Evolutionary conservation across 495 filamentous ascomycete species (phyloP).

Genomic region (Talaromyces wortmannii): DNA sequence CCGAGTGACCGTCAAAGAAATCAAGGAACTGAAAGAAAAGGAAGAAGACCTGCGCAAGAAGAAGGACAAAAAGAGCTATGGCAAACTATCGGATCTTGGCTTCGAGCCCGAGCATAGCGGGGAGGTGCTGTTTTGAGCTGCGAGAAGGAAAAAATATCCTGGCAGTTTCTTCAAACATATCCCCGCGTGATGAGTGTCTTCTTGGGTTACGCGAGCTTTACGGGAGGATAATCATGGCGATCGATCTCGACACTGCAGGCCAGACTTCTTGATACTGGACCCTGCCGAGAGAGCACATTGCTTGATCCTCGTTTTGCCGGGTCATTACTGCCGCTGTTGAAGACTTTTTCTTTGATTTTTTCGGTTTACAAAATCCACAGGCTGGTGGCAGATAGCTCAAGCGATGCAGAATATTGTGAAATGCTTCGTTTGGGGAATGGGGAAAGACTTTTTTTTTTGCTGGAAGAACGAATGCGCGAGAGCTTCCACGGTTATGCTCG

Average conservation of each 20-base stretch:
- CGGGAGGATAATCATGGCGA: too few species aligned
- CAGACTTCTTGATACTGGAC: too few species aligned
- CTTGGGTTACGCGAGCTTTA: too few species aligned
- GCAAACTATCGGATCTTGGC: constrained; percentile 64
- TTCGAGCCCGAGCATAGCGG: constrained; percentile 84
- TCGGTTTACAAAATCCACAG: neutral
- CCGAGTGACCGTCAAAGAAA: constrained; percentile 58
- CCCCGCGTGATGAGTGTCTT: too few species aligned
- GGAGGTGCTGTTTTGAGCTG: constrained; percentile 60
- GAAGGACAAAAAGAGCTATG: constrained; percentile 61
- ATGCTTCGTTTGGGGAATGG: constrained; percentile 33
- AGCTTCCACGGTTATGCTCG: too few species aligned
- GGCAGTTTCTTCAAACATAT: too few species aligned
- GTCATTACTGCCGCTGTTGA: too few species aligned
- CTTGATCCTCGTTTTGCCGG: neutral
- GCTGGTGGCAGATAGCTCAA: neutral
- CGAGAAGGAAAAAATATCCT: too few species aligned
- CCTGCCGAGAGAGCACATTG: too few species aligned
- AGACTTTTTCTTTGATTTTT: neutral
- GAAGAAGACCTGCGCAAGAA: constrained; percentile 60
- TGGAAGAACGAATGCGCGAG: too few species aligned
- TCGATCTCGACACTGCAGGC: too few species aligned
- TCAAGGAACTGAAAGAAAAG: constrained; percentile 65
- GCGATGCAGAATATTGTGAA: constrained; percentile 70
- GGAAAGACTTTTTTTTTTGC: too few species aligned